Percentiles rank a stretch among this genome's conserved stretches.
Evolutionary conservation across 2,329 filamentous ascomycete species (phyloP).

Genomic region (Neopestalotiopsis sp.): DNA sequence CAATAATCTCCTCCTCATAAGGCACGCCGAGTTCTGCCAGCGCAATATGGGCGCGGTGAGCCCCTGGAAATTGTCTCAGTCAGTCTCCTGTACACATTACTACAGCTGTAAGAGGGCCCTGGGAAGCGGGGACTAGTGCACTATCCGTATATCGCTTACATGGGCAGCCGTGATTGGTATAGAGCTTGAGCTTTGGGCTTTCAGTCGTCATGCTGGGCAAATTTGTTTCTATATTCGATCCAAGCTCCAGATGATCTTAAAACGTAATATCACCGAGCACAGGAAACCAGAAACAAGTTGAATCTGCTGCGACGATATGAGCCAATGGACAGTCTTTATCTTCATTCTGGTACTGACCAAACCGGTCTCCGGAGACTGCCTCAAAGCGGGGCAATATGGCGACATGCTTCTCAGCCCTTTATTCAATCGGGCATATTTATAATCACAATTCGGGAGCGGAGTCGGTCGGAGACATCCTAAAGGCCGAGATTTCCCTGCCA

Average conservation of each 20-base stretch:
- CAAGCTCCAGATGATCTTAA: background rate
- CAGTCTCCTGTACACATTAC: background rate
- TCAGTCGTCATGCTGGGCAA: constrained; percentile 11
- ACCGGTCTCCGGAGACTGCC: background rate
- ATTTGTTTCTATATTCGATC: background rate
- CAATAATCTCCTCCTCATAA: constrained; percentile 75
- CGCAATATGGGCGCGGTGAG: constrained; percentile 76
- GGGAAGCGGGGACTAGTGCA: no score
- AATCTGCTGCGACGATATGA: background rate
- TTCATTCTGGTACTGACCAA: background rate
- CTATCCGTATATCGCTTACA: constrained; percentile 9
- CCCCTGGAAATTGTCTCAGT: constrained; percentile 47
- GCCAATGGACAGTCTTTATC: background rate
- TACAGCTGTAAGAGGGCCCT: background rate
- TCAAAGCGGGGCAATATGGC: constrained; percentile 12
- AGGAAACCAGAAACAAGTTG: background rate
- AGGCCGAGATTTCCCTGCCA: background rate
- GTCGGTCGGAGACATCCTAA: background rate
- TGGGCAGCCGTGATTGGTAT: constrained; percentile 21
- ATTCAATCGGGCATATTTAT: constrained; percentile 1
- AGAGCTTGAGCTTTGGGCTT: constrained; percentile 21
- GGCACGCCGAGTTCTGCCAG: constrained; percentile 69
- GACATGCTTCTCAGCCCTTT: background rate
- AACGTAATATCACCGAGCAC: background rate
- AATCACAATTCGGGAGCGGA: background rate